Evolutionary conservation across 345 rosid species (phyloP), one percentile per base, ranked within the genome.

Genomic region (Odontarrhena argentea): DNA sequence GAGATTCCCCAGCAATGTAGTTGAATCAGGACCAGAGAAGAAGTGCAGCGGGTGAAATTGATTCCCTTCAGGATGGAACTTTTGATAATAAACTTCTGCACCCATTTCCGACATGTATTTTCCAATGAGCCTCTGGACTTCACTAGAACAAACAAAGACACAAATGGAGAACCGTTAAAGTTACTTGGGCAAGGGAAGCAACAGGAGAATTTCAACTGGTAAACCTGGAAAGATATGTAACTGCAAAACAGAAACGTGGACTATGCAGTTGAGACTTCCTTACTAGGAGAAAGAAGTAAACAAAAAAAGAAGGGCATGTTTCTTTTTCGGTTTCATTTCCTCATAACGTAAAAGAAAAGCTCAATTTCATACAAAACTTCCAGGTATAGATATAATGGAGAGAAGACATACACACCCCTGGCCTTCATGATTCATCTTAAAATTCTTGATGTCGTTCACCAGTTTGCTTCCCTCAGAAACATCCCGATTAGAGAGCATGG

Each of bases 61-160:
- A 72, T 74, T 83, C 2, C 46, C 59, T 30, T 79, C 87, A 43
- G 87, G 85, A 34, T 81, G 80, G 77, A 94, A 88, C 69, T 83
- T 86, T 77, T 91, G 99, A 76, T 77, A 79, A 74, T 82, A 77
- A 67, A 87, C 89, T 87, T 94, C 95, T 45, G 95, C 95, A 74
- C 87, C 96, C 84, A 88, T 70, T 52, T 81, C 79, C 32, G 85
- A 87, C 79, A 91, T 82, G 68, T 84, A 87, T 11, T 69, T 73
- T 12, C 87, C 87, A 55, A 91, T 28, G 55, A 91, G 71, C 82
- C 74, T 76, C 64, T 78, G 85, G 53, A 80, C 82, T 82, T 79
- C 92, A 61, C 90, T 91, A 65, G 71, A 62, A 73, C 24, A 59
- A 69, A 68, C 60, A 38, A 73, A 28, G 55, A 69, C 3, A 60